Conservation (phyloP, 78 protist genomes). For the Dictyostelium firmibasis region DNA sequence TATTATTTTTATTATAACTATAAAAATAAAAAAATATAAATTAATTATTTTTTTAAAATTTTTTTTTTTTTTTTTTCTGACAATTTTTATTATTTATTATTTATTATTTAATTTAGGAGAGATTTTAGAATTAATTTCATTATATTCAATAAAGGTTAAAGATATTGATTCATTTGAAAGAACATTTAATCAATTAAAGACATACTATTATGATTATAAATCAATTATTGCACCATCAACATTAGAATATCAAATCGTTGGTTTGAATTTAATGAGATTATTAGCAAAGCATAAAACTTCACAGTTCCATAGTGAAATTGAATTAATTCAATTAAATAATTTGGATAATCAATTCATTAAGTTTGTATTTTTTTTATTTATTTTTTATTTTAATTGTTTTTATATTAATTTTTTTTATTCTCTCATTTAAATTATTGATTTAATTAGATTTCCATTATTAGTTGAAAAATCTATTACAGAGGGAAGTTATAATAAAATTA, state of each 20-base stretch:
- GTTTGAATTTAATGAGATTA: constrained; percentile 64
- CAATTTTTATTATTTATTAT: no score
- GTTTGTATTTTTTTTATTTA: constrained; percentile 6
- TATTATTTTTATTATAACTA: no score
- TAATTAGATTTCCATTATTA: constrained; percentile 49
- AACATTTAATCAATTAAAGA: constrained; percentile 51
- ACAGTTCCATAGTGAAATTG: constrained; percentile 59
- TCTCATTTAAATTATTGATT: not conserved
- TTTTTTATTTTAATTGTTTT: not conserved
- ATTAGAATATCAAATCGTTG: constrained; percentile 53
- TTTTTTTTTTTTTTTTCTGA: no score
- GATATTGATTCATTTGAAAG: constrained; percentile 78
- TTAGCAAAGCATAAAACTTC: constrained; percentile 50
- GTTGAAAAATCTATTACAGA: constrained; percentile 68
- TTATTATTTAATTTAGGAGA: constrained; percentile 45
- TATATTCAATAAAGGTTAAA: constrained; percentile 47
- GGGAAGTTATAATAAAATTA: constrained; percentile 63
- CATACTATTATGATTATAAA: constrained; percentile 65
- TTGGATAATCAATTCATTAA: constrained; percentile 55
- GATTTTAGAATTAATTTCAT: constrained; percentile 59
- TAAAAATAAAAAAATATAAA: no score
- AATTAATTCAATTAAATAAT: constrained; percentile 40
- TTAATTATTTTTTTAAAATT: no score
- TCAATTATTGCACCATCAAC: constrained; percentile 62
- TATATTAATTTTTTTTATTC: not conserved